Base-by-base conservation (phyloP, 129 eudicot species). In the Flaveria sonorensis region DNA sequence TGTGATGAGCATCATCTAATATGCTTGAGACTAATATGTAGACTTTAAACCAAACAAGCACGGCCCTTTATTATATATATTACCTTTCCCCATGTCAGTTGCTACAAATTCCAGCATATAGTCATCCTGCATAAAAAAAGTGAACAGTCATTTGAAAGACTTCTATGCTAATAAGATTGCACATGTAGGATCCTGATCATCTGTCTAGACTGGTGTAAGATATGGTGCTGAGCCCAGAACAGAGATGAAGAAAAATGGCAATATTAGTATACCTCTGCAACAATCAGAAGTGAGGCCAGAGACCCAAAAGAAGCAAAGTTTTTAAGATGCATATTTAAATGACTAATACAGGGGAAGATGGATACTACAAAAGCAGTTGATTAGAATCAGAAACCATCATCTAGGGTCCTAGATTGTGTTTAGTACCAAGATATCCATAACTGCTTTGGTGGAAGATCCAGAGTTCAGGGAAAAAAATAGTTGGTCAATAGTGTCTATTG, bases 81-180 rank as follows among this genome's bases (percentile, higher is more conserved):
- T 87, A 93, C 98, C 98, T 90, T 67, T 87, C 51, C 98, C 98
- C 84, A 85, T 82, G 80, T 93, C 98, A 68, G 84, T 87, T 24
- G 88, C 85, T 28, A 85, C 87, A 43, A 93, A 70, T 71, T 93
- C 96, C 89, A 93, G 59, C 48, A 10, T 63, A 86, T 87, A 90
- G 72, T 63, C 40, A 39, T 89, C 98, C 98, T 93, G 92, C 78
- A 70, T 36, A 81, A 15, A 57, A 72, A 32, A 72, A 50, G 21
- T 69, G 62, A 67, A 24, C 6, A 36, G 62, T 82, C 60, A 62
- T 43, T 40, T 60, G 40, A 24, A 73, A 23, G 28, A 68, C 45
- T 19, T 78, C 59, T 77, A 77, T 24, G 57, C 59, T 51, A 46
- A 77, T 10, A 18, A 56, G 42, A 78, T 45, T 19, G 60, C 64